Evolutionary conservation across 495 filamentous ascomycete species (phyloP), one percentile per base, ranked within the genome.

Genomic region (Aspergillus sclerotiicarbonarius): DNA sequence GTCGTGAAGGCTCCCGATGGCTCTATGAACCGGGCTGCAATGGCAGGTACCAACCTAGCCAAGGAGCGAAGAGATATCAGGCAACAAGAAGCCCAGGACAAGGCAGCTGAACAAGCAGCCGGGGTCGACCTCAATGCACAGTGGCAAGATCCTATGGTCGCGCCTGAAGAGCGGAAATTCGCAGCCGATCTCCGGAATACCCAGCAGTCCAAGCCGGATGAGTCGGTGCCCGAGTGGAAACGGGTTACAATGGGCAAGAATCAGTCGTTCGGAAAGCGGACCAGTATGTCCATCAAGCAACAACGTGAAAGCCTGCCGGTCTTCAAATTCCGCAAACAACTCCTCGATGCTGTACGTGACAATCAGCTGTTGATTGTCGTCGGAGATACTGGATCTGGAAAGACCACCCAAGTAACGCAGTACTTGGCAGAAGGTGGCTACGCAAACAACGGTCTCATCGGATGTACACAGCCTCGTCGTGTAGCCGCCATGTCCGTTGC

Each of bases 1-100:
- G 91, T 98, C 12, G 90, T 98, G 62, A 98, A 98, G 73, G 94
- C 95, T 2, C 94, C 94, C 6, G 94, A 98, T 69, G 94, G 94
- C 13, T 96, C 91, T 0, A 81, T 98, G 63, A 98, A 98, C 69
- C 85, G 95, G 49, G 90, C 94, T 35, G 94, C 95, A 3, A 94
- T 97, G 91, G 83, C 92, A 13, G 93, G 94, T 32, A 91, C 92
- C 9, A 83, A 83, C 15, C 73, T 98, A n/a, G 91, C 94, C 13
- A 94, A 91, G 71, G 95, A 98, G 64, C 81, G 94, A 43, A 84
- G 91, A 64, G 94, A 99, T 54, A 56, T 97, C 56, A 81, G 90
- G 43, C 92, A 97, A 63, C 87, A 92, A 69, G 93, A 98, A 70
- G 86, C 84, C 0, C 89, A 94, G 59, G 90, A 91, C 39, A 88